These are phyloP conservation scores for Bocquillonia castaneifolia DNA, from an alignment of 441 rosid species.

Conservation along the genomic window DNA sequence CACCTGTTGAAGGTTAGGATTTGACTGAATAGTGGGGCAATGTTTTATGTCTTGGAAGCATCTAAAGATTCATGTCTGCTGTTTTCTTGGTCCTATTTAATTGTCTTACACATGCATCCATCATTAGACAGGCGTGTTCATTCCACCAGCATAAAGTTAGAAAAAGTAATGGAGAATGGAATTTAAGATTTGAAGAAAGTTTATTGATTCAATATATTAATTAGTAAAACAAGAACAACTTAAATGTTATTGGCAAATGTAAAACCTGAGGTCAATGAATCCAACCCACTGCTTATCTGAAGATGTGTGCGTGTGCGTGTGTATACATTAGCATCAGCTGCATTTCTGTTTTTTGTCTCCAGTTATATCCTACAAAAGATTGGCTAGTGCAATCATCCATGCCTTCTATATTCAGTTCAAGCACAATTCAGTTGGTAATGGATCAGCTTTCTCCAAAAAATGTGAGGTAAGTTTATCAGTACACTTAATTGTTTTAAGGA, in stretches of 20 bases:
- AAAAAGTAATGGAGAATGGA: not conserved
- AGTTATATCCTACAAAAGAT: slow-evolving; percentile 70
- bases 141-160: not conserved
- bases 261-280: not conserved
- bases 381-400: slow-evolving; percentile 78
- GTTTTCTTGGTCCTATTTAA: no score
- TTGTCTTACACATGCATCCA: no score
- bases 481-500: slow-evolving; percentile 6
- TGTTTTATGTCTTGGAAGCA: no score
- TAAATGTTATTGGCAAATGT: not conserved
- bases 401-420: slow-evolving; percentile 63
- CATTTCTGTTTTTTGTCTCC: slow-evolving; percentile 13
- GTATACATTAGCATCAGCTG: not conserved
- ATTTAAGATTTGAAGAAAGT: not conserved
- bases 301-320: not conserved
- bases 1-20: no score
- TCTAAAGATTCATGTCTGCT: no score
- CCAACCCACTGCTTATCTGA: not conserved
- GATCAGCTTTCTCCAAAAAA: slow-evolving; percentile 56
- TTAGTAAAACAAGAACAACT: not conserved
- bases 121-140: no score
- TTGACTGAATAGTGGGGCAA: no score
- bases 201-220: not conserved
- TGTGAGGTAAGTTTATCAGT: slow-evolving; percentile 50
- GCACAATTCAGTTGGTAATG: slow-evolving; percentile 41